These are phyloP conservation scores for Naganishia randhawae DNA, from an alignment of 768 basidiomycete genomes.

Conservation along the genomic window DNA sequence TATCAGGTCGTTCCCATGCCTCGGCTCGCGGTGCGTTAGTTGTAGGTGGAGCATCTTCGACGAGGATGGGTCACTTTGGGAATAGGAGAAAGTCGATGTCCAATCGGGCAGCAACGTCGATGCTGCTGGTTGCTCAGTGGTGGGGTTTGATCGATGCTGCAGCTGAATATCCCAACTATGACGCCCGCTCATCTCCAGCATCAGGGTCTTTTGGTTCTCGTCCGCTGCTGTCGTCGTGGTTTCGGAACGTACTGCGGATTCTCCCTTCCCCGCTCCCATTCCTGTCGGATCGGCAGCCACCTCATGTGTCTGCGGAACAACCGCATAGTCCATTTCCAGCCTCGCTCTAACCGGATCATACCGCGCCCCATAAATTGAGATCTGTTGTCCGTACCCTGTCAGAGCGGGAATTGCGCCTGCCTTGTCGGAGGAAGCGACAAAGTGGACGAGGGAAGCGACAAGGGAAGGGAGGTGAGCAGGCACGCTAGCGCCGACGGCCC, in stretches of 20 bases:
- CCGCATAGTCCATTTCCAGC: slow-evolving; percentile 74
- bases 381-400: slow-evolving; percentile 72
- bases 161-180: slow-evolving; percentile 24
- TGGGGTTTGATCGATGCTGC: slow-evolving; percentile 41
- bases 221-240: neutral
- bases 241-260: neutral
- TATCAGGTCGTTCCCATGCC: slow-evolving; percentile 63
- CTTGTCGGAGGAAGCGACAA: slow-evolving; percentile 67
- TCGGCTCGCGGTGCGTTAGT: slow-evolving; percentile 66
- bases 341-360: slow-evolving; percentile 81
- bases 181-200: neutral
- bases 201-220: neutral
- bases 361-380: slow-evolving; percentile 70
- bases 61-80: slow-evolving; percentile 38
- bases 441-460: slow-evolving; percentile 73
- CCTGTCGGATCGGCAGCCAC: slow-evolving; percentile 46
- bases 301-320: slow-evolving; percentile 68
- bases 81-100: slow-evolving; percentile 2
- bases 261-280: neutral
- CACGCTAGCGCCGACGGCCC: slow-evolving; percentile 70
- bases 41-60: slow-evolving; percentile 56
- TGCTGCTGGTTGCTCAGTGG: slow-evolving; percentile 33
- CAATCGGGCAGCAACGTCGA: neutral
- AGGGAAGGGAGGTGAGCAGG: slow-evolving; percentile 82
- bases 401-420: slow-evolving; percentile 69